Percentiles rank a stretch among this genome's conserved stretches.
Evolutionary conservation across 139 green algal genomes (phyloP).

Genomic region (Tetradesmus obliquus): DNA sequence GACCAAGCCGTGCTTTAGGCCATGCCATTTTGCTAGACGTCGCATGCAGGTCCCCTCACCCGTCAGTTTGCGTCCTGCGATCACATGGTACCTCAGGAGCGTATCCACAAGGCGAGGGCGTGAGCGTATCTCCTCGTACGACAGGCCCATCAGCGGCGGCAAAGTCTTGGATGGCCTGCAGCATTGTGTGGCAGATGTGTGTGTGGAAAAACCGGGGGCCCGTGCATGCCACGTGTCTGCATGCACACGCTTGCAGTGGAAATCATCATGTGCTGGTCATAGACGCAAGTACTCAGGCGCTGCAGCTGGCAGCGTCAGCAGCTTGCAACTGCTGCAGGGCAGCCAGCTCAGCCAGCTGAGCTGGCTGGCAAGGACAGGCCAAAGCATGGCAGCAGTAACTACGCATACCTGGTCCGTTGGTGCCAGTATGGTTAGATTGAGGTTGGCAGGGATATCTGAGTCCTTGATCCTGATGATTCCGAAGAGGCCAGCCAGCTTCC

Average conservation of each 20-base stretch:
- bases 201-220: no score
- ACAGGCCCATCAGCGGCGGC: neutral
- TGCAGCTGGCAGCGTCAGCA: no score
- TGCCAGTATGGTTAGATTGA: neutral
- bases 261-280: no score
- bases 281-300: no score
- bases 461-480: neutral
- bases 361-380: neutral
- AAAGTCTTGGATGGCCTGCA: neutral
- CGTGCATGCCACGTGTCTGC: no score
- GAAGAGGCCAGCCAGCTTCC: neutral
- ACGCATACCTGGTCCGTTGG: neutral
- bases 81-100: neutral
- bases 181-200: neutral
- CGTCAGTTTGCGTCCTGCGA: neutral
- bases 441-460: neutral
- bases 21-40: no score
- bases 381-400: neutral
- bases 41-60: neutral
- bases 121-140: neutral
- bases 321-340: neutral
- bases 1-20: no score
- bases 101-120: neutral
- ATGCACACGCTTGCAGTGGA: no score
- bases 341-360: no score